Base-by-base conservation (phyloP, 768 basidiomycete genomes). In the Austroboletus festivus region DNA sequence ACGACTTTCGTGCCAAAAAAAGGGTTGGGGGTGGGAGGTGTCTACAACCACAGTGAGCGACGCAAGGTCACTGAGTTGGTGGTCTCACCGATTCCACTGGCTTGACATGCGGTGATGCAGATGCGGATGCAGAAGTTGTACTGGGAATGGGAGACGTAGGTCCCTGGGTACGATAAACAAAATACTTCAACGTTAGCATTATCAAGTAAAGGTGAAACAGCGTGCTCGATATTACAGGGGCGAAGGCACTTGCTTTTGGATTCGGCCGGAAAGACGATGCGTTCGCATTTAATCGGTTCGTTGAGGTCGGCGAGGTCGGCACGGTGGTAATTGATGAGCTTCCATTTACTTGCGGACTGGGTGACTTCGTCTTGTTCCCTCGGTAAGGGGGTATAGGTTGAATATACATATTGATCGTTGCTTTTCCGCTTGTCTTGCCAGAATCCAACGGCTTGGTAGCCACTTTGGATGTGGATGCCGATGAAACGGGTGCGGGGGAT, bases 191-290 rank as follows among this genome's bases (percentile, higher is more conserved):
- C 16, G 54, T 65, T 57, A 68, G 54, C 51, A 47, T 47, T 35
- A 43, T 33, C 9, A 48, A 19, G 43, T 33, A 10, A 19, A 15
- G 38, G 21, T 52, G 38, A 52, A 47, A 53, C 40, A 46, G 16
- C 37, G 40, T 39, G 45, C 22, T 57, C 28, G 47, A 24, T 38
- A 65, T 74, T 72, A 82, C 81, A 62, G 83, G 88, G 62, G 80
- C 85, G 68, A 87, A 91, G 53, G 80, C 72, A 64, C 74, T 76
- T 60, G 89, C 89, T 73, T 86, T 86, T 47, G 83, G 82, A 62
- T 85, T 93, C 12, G 93, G 92, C 61, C 85, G 85, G 78, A 97
- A 97, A 47, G 92, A 89, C 22, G 86, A 84, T 12, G 95, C 94
- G 50, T 88, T 88, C 47, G 86, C 89, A 56, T 96, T 96, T 58